Evolutionary conservation across 1,139 yeast genomes (phyloP).

Genomic region (Hansenula lynferdii): DNA sequence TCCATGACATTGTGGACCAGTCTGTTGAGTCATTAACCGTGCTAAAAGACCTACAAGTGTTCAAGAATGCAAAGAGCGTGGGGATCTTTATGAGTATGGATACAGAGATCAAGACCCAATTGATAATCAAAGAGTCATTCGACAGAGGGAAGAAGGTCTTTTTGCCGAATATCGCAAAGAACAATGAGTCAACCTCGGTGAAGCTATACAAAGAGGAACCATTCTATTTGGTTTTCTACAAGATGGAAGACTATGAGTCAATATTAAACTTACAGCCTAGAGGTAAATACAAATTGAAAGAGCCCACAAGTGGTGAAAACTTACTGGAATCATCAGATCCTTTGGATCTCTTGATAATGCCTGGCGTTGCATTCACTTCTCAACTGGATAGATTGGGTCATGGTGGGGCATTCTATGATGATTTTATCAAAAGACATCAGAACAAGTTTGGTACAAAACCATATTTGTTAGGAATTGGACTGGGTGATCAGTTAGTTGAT

Average conservation of each 20-base stretch:
- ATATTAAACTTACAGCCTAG: slow-evolving; percentile 50
- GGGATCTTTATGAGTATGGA: slow-evolving; percentile 71
- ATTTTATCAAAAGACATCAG: slow-evolving; percentile 51
- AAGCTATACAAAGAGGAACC: slow-evolving; percentile 30
- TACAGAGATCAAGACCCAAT: slow-evolving; percentile 53
- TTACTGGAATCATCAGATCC: slow-evolving; percentile 20
- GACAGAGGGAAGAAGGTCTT: slow-evolving; percentile 38
- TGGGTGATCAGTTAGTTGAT: slow-evolving; percentile 60
- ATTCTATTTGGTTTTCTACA: slow-evolving; percentile 55
- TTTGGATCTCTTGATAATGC: slow-evolving; percentile 71
- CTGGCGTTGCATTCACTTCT: slow-evolving; percentile 77
- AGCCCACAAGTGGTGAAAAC: slow-evolving; percentile 43
- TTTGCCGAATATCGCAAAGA: slow-evolving; percentile 43
- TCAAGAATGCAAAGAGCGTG: slow-evolving; percentile 40
- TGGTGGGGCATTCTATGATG: slow-evolving; percentile 93
- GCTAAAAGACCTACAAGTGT: slow-evolving; percentile 33
- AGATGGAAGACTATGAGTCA: slow-evolving; percentile 36
- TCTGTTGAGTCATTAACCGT: slow-evolving; percentile 26
- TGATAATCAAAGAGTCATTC: slow-evolving; percentile 47
- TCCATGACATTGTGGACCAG: slow-evolving; percentile 10
- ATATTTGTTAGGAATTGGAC: slow-evolving; percentile 60
- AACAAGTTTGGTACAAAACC: slow-evolving; percentile 28
- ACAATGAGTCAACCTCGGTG: slow-evolving; percentile 19
- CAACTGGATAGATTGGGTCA: slow-evolving; percentile 70
- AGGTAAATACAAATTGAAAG: slow-evolving; percentile 65